These are phyloP conservation scores for Penicillium occitanis DNA, from an alignment of 2,329 filamentous ascomycete species.

Conservation along the genomic window DNA sequence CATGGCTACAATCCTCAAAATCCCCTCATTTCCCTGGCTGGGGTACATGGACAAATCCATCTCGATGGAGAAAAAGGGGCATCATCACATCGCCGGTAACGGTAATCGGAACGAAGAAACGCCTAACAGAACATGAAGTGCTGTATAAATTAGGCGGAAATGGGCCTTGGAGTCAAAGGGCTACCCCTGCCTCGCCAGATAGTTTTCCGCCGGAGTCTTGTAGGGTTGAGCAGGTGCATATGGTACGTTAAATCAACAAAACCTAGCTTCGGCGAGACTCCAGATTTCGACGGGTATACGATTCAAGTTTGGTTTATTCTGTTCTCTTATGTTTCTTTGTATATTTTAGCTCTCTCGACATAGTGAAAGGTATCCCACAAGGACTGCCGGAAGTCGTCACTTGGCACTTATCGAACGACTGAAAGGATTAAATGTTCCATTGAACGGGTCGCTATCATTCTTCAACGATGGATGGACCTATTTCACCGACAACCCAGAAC, in stretches of 20 bases:
- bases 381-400: slow-evolving; percentile 51
- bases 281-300: not conserved
- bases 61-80: not conserved
- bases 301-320: not conserved
- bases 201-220: slow-evolving; percentile 51
- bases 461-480: slow-evolving; percentile 55
- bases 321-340: not conserved
- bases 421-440: slow-evolving; percentile 38
- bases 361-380: slow-evolving; percentile 58
- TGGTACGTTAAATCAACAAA: slow-evolving; percentile 42
- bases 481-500: slow-evolving; percentile 48
- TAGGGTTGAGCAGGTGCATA: slow-evolving; percentile 57
- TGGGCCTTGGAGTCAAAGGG: slow-evolving; percentile 56
- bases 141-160: slow-evolving; percentile 56
- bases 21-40: slow-evolving; percentile 22
- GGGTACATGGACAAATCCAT: slow-evolving; percentile 24
- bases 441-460: slow-evolving; percentile 56
- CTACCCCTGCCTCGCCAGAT: slow-evolving; percentile 33
- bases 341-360: slow-evolving; percentile 55
- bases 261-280: not conserved
- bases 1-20: not conserved
- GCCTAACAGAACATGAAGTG: slow-evolving; percentile 46
- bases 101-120: not conserved
- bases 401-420: slow-evolving; percentile 51
- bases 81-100: not conserved